Evolutionary conservation across 2,329 filamentous ascomycete genomes (phyloP), one percentile per base, ranked within the genome.

Genomic region (Hypoxylon sp.): DNA sequence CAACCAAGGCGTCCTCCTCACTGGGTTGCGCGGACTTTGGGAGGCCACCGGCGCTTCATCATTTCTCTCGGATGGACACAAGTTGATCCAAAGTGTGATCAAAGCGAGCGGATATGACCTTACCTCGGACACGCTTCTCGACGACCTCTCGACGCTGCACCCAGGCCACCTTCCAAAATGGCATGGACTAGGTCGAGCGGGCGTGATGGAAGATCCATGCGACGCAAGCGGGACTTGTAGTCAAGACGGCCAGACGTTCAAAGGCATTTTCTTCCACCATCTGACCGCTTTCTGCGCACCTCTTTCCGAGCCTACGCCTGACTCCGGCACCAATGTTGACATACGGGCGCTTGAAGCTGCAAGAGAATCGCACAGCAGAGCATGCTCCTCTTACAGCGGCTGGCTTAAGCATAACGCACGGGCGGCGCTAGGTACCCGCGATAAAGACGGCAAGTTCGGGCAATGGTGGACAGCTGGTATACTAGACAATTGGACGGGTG

Each of bases 261-360:
- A 97, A 70, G 89, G 90, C 19, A 93, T 97, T 48, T 96, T 92
- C 76, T 96, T 96, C 73, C 90, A 96, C 66, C 93, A 97, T 67
- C 76, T 97, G 2, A 81, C 85, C 0, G 74, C 83, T 1, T 96
- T 97, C 68, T 97, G 93, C 69, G 78, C 80, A 3, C 80, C 84
- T 0, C 71, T 96, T 0, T 65, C 75, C 7, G 70, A 79, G 1
- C 70, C 68, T 3, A 6, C 53, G 0, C 59, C 58, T 9, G 52
- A 64, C 1, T 45, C 67, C 16, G 57, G 58, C 4, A 64, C 62
- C 27, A 56, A 60, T 2, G 56, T 73, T 8, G 63, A 74, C 25
- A 44, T 45, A 4, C 61, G 63, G 5, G 66, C 63, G 7, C 69
- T 73, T 29, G 46, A 57, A 1, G 55, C 60, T 2, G 60, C 72